Evolutionary conservation across 2,329 filamentous ascomycete species (phyloP), one percentile per base, ranked within the genome.

Genomic region (Phaeosphaeria sp.): DNA sequence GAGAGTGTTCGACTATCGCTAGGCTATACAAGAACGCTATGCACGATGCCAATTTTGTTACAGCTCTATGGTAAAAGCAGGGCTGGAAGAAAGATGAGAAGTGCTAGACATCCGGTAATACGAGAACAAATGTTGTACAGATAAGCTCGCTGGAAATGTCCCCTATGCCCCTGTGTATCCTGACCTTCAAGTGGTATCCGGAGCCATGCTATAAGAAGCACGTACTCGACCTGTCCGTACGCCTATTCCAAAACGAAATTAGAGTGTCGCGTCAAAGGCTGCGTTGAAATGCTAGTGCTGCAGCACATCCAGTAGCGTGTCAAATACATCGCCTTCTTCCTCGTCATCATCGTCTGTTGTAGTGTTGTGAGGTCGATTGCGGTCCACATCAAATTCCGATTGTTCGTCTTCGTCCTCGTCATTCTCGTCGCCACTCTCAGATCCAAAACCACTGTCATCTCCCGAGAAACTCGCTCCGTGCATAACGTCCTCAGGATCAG

Each of bases 391-490:
- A 13, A 56, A 54, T 20, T 55, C 52, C 2, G 52, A 55, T 23
- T 46, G 36, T 15, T 50, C 52, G 2, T 41, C 62, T 5, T 54
- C 54, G 2, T 61, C 62, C 1, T 61, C 56, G 9, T 57, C 59
- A 22, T 62, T 56, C 6, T 67, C 65, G 52, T 64, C 64, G 5
- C 62, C 73, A 36, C 69, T 66, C 9, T 75, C 72, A 13, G 63
- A 66, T 1, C 60, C 74, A 52, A 75, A 74, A 1, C 64, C 67
- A 42, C 71, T 72, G 25, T 79, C 78, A n/a, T 75, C 72, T 0
- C 66, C 76, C 0, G 68, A 75, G 39, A 74, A 74, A 48, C 66
- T 72, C 3, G 56, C 66, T 30, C 51, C 60, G 20, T 77, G 73
- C 11, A 64, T 65, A 21, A 60, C 70, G 17, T 48, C 58, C 4